Conservation (phyloP, 2,329 filamentous ascomycete genomes). For the Fusarium sp. region DNA sequence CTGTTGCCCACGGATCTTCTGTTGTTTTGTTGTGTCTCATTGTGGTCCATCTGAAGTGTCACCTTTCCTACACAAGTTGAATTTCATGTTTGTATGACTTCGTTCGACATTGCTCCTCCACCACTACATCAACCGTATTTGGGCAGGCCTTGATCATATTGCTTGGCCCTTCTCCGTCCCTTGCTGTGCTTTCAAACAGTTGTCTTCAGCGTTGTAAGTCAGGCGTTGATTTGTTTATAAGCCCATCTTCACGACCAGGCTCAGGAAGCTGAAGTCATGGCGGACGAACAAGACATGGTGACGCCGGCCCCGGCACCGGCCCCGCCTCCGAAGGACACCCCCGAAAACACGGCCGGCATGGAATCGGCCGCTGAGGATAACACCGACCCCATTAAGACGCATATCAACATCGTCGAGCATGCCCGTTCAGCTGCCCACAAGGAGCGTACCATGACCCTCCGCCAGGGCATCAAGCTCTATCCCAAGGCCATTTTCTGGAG, state of each 20-base stretch:
- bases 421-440: slow-evolving; percentile 35
- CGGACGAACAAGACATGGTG: slow-evolving; percentile 28
- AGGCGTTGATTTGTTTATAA: neutral
- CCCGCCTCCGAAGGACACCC: slow-evolving; percentile 27
- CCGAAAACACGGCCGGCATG: slow-evolving; percentile 28
- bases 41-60: neutral
- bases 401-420: slow-evolving; percentile 33
- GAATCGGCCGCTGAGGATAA: slow-evolving; percentile 16
- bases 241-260: neutral
- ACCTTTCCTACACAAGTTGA: slow-evolving; percentile 2
- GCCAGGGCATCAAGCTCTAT: slow-evolving; percentile 36
- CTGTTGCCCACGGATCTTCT: neutral
- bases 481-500: slow-evolving; percentile 37
- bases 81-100: neutral
- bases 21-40: neutral
- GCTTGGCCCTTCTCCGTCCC: neutral
- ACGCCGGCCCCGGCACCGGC: slow-evolving; percentile 16
- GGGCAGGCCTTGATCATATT: neutral
- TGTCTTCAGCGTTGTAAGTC: neutral
- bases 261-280: slow-evolving; percentile 24
- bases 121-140: neutral
- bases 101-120: neutral
- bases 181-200: neutral
- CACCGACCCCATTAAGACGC: slow-evolving; percentile 22
- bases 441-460: slow-evolving; percentile 37